Conservation (phyloP, 2,329 filamentous ascomycete genomes). For the Colletotrichum sp. region DNA sequence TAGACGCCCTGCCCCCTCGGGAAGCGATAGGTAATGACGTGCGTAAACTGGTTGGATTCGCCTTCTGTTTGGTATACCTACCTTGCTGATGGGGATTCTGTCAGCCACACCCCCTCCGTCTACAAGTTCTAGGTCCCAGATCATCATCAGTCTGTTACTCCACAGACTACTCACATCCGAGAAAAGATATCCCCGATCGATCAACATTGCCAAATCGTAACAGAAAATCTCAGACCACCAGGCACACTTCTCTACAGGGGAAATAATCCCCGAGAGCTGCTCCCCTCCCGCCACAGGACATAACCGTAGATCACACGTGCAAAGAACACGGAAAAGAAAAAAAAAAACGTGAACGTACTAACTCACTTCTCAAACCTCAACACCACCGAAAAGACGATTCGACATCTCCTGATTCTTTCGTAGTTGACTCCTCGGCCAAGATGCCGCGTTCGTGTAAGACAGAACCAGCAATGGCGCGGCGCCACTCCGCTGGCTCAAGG, state of each 20-base stretch:
- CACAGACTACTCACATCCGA: neutral
- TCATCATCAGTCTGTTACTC: neutral
- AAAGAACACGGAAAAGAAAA: neutral
- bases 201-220: neutral
- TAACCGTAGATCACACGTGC: neutral
- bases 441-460: neutral
- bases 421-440: neutral
- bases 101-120: neutral
- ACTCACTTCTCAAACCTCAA: neutral
- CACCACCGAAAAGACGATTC: neutral
- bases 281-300: neutral
- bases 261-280: neutral
- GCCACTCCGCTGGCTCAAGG: neutral
- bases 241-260: neutral
- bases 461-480: neutral
- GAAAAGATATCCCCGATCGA: neutral
- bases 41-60: neutral
- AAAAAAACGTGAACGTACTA: neutral
- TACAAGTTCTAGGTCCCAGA: neutral
- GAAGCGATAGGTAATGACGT: neutral
- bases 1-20: fast-evolving
- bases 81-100: neutral
- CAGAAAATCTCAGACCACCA: neutral
- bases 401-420: neutral
- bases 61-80: neutral